phyloP scores from a whole-genome alignment of 345 rosid species.

The Firmiana major region DNA sequence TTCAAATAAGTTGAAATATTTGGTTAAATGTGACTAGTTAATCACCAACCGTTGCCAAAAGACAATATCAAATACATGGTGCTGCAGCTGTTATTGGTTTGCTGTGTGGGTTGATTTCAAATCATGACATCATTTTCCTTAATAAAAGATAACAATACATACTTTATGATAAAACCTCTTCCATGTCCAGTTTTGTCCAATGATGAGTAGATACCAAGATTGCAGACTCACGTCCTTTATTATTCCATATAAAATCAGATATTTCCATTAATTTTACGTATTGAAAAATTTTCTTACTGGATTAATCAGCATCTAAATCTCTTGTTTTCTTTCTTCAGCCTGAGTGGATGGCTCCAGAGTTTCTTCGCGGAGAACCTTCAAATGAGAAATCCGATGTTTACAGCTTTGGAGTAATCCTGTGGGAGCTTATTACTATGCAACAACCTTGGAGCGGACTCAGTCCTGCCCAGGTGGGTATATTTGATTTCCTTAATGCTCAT shows the following conservation, averaged over 20 bases:
- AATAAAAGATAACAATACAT: not conserved
- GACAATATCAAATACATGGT: not conserved
- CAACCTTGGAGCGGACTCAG: slow-evolving; percentile 95
- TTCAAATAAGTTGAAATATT: not conserved
- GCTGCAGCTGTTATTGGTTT: not conserved
- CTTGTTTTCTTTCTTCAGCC: slow-evolving; percentile 63
- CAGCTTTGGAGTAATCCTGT: slow-evolving; percentile 87
- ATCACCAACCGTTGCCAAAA: not conserved
- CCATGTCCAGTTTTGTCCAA: not conserved
- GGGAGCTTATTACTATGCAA: slow-evolving; percentile 89
- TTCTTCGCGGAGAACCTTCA: slow-evolving; percentile 95
- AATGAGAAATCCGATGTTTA: slow-evolving; percentile 94
- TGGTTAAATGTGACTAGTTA: not conserved
- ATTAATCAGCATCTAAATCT: slow-evolving; percentile 41
- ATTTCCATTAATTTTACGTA: slow-evolving; percentile 23
- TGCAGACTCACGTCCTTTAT: not conserved
- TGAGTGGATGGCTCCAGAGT: slow-evolving; percentile 99
- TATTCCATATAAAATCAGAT: slow-evolving; percentile 20
- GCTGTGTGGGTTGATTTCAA: not conserved
- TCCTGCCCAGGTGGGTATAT: slow-evolving; percentile 77
- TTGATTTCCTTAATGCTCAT: not conserved
- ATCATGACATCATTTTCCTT: not conserved
- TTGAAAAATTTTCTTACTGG: slow-evolving; percentile 26
- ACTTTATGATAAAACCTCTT: not conserved
- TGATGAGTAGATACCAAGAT: not conserved